Evolutionary conservation across 495 filamentous ascomycete genomes (phyloP), one percentile per base, ranked within the genome.

Genomic region (Cudoniella acicularis): DNA sequence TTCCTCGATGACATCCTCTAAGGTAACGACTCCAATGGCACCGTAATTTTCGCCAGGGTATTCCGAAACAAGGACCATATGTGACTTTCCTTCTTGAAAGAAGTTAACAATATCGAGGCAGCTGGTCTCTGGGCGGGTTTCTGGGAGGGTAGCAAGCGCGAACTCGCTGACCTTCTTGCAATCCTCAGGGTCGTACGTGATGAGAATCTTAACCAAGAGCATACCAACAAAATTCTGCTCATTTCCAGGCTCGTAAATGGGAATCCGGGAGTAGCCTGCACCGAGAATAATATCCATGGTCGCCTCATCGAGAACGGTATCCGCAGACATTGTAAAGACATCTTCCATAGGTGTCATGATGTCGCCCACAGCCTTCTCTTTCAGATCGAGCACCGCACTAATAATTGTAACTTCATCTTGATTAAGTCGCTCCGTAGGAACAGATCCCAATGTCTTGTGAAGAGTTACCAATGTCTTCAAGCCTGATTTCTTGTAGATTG

Each of bases 331-430:
- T 59, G 87, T 91, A 66, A 96, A 98, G 30, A 96, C 92, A 72
- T 98, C 92, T 9, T 90, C 84, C 87, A 98, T 98, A 0, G 95
- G 94, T 1, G 94, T 98, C 95, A 98, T 98, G 65, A 98, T 96
- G 62, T 79, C 86, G 21, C 90, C 92, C 30, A 98, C 91, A 0
- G 94, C 78, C 72, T 98, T 98, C 63, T 94, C 93, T 70, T 98
- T 98, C 54, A 98, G 76, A 70, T 98, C 94, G 50, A 98, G 77
- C 17, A 98, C 95, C 22, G 93, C 93, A 61, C 88, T 95, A 67
- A 98, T 98, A 69, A 98, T 98, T 47, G 93, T 98, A 62, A 98
- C 94, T 73, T 98, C 94, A 68, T 98, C 94, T 61, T 96, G 87
- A 67, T 96, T 97, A 24, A 98, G 81, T 56, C 96, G 87, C 68